Evolutionary conservation across 2,329 filamentous ascomycete genomes (phyloP), one percentile per base, ranked within the genome.

Genomic region (Uncinocarpus reesii): DNA sequence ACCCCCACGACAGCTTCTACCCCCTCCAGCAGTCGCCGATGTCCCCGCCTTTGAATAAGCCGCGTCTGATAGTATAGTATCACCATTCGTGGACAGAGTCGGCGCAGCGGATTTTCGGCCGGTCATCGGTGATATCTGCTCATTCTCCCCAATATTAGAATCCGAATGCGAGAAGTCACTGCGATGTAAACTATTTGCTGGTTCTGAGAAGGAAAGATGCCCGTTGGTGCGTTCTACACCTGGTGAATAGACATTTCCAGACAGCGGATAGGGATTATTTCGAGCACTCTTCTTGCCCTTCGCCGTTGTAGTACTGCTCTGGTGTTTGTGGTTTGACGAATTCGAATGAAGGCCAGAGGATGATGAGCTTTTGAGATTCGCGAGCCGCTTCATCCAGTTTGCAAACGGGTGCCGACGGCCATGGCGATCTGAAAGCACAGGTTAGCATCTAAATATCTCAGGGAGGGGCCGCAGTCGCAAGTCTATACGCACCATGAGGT

Each of bases 221-320:
- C 66, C 65, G 56, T 72, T 68, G 42, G 62, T 64, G 48, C 64
- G 65, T 53, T 62, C 64, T 52, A 60, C 57, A 54, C 50, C 56
- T 49, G 57, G 55, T 29, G 60, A 61, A 52, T 66, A 65, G 50
- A 79, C 61, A 37, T 76, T 76, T 50, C 84, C 85, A 2, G 87
- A 93, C 58, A 90, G 77, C 7, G 86, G 86, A 61, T 95, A 95
- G n/a, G 89, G 89, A 62, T 90, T 90, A 72, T 95, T 94, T 65
- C 83, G 82, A 60, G 80, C 79, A 43, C 73, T 63, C 41, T 72
- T 74, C 66, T 83, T 85, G 46, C 54, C 58, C 48, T 70, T 71
- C 51, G 41, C 53, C 42, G 32, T 53, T 41, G 48, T 60, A 46
- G 52, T 24, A 15, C 48, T 37, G 16, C 45, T 47, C 44, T 52